phyloP scores from a whole-genome alignment of 2,329 filamentous ascomycete genomes.

The Talaromyces funiculosus region DNA sequence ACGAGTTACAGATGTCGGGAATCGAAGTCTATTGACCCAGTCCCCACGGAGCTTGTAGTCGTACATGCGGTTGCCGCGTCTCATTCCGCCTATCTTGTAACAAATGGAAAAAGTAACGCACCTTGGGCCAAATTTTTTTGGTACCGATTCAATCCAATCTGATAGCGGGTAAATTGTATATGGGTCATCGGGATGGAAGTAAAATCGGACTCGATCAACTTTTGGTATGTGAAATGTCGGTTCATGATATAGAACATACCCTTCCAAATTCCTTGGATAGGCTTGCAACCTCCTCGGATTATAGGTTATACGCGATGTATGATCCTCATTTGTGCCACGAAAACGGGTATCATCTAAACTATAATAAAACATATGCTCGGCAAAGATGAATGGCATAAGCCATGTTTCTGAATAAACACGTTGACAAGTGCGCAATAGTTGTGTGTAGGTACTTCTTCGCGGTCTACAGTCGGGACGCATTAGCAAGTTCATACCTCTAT shows the following conservation, averaged over 20 bases:
- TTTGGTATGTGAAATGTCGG: background rate
- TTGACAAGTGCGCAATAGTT: slow-evolving; percentile 46
- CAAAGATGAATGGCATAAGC: slow-evolving; percentile 9
- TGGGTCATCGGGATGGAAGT: background rate
- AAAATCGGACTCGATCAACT: background rate
- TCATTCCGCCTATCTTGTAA: background rate
- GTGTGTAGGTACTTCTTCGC: slow-evolving; percentile 33
- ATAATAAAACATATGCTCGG: background rate
- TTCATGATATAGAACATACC: background rate
- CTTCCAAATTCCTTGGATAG: background rate
- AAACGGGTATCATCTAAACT: background rate
- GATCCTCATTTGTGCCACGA: background rate
- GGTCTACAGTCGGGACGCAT: background rate
- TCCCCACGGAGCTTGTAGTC: slow-evolving; percentile 7
- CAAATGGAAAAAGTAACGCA: background rate
- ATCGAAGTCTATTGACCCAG: slow-evolving; percentile 31
- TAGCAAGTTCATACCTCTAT: background rate
- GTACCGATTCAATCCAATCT: background rate
- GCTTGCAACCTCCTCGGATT: no score
- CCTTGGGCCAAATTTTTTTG: background rate
- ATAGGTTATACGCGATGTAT: no score
- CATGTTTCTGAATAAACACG: slow-evolving; percentile 32
- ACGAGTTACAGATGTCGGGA: slow-evolving; percentile 33
- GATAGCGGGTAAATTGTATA: background rate
- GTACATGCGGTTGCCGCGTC: background rate